Evolutionary conservation across 345 rosid species (phyloP).

Genomic region (Psidium guajava): DNA sequence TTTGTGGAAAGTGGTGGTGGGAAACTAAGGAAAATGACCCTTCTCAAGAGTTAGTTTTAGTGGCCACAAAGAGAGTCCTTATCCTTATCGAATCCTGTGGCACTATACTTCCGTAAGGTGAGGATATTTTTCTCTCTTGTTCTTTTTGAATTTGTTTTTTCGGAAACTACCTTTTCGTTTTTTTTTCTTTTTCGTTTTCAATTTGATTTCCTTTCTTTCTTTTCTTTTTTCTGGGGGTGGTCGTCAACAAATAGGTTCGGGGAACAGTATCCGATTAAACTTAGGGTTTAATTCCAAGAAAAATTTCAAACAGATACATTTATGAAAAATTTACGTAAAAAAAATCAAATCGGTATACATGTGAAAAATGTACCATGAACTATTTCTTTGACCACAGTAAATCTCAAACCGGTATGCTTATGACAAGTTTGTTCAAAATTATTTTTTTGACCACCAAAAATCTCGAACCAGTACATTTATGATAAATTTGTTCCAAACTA

Average conservation of each 20-base stretch:
- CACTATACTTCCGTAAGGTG: background rate
- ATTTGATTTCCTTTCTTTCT: background rate
- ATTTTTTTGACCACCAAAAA: too few relatives aligned
- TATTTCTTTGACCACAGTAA: too few relatives aligned
- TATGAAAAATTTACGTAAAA: too few relatives aligned
- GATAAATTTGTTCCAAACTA: too few relatives aligned
- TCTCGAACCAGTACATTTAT: too few relatives aligned
- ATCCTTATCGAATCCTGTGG: background rate
- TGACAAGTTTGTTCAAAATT: too few relatives aligned
- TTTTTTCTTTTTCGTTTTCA: background rate
- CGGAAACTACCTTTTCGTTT: background rate
- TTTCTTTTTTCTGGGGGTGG: fast-evolving
- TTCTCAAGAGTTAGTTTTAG: background rate
- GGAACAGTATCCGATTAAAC: background rate
- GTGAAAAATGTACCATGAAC: too few relatives aligned
- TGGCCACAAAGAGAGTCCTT: background rate
- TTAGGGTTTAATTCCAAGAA: too few relatives aligned
- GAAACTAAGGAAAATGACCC: background rate
- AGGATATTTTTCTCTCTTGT: background rate
- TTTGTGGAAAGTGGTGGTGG: background rate
- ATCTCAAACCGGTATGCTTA: too few relatives aligned
- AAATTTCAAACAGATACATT: too few relatives aligned
- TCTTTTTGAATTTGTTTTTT: background rate
- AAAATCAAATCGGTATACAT: too few relatives aligned
- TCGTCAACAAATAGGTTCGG: background rate